These are phyloP conservation scores for Phycomyces blakesleeanus DNA, from an alignment of 192 early-diverging fungal genomes.

Conservation along the genomic window DNA sequence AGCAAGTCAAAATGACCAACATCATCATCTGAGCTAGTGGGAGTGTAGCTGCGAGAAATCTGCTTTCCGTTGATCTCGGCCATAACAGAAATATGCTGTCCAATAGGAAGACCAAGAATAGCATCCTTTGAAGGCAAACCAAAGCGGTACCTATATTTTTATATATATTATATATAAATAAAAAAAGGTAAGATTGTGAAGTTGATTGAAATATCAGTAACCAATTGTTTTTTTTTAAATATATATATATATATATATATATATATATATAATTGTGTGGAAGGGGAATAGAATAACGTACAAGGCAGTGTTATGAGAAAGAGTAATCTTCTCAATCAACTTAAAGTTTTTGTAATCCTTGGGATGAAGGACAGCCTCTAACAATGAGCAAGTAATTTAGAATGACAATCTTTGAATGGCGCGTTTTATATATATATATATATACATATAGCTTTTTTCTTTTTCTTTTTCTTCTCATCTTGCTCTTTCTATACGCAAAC, in stretches of 20 bases:
- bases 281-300: too few relatives aligned
- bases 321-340: constrained; percentile 70
- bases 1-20: constrained; percentile 86
- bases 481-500: too few relatives aligned
- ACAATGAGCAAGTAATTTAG: background rate
- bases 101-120: constrained; percentile 84
- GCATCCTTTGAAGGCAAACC: constrained; percentile 64
- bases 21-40: constrained; percentile 80
- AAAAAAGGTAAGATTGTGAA: too few relatives aligned
- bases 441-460: too few relatives aligned
- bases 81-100: constrained; percentile 89
- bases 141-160: constrained; percentile 71
- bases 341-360: constrained; percentile 74
- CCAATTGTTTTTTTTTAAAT: too few relatives aligned
- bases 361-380: constrained; percentile 57
- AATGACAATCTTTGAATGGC: background rate
- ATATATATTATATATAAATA: background rate
- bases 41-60: constrained; percentile 87
- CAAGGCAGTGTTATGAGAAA: constrained; percentile 86
- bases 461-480: too few relatives aligned
- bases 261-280: too few relatives aligned
- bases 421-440: too few relatives aligned
- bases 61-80: constrained; percentile 81
- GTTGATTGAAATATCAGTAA: too few relatives aligned
- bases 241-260: background rate